A percentile compares a stretch with the other conserved stretches of the same genome.
These are phyloP conservation scores for Ceratocystis eucalypticola DNA, from an alignment of 2,329 filamentous ascomycete species.

Conservation along the genomic window DNA sequence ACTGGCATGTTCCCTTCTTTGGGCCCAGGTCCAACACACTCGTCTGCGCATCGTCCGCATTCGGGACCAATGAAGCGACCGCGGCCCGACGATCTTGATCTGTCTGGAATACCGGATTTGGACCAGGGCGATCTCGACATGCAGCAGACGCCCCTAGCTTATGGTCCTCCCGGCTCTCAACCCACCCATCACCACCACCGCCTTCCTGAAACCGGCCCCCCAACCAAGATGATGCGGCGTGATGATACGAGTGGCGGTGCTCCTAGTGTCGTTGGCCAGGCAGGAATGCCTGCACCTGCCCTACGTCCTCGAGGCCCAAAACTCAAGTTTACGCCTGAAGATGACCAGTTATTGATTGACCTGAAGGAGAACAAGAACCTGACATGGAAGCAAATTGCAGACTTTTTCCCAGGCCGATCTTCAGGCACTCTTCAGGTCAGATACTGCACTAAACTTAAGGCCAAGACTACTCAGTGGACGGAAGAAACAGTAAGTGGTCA, in stretches of 20 bases:
- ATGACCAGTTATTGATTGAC: slow-evolving; percentile 76
- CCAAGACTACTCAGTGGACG: slow-evolving; percentile 85
- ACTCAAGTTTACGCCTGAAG: slow-evolving; percentile 84
- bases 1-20: slow-evolving; percentile 37
- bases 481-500: slow-evolving; percentile 65
- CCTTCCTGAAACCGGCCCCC: slow-evolving; percentile 58
- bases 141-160: slow-evolving; percentile 33
- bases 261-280: slow-evolving; percentile 74
- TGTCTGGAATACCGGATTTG: slow-evolving; percentile 38
- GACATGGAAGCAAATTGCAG: slow-evolving; percentile 95
- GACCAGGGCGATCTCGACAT: slow-evolving; percentile 44
- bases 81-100: slow-evolving; percentile 45
- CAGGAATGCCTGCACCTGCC: slow-evolving; percentile 75
- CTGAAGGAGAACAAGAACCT: slow-evolving; percentile 89
- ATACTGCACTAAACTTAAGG: slow-evolving; percentile 90
- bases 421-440: slow-evolving; percentile 85
- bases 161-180: slow-evolving; percentile 28
- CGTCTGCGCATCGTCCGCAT: slow-evolving; percentile 20
- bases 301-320: slow-evolving; percentile 73
- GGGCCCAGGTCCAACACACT: slow-evolving; percentile 31
- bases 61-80: slow-evolving; percentile 36
- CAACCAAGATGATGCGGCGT: slow-evolving; percentile 53
- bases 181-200: slow-evolving; percentile 70
- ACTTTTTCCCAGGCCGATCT: slow-evolving; percentile 84
- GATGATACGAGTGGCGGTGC: slow-evolving; percentile 44